phyloP scores from a whole-genome alignment of 2,329 filamentous ascomycete genomes.

The Botrytis fragariae region DNA sequence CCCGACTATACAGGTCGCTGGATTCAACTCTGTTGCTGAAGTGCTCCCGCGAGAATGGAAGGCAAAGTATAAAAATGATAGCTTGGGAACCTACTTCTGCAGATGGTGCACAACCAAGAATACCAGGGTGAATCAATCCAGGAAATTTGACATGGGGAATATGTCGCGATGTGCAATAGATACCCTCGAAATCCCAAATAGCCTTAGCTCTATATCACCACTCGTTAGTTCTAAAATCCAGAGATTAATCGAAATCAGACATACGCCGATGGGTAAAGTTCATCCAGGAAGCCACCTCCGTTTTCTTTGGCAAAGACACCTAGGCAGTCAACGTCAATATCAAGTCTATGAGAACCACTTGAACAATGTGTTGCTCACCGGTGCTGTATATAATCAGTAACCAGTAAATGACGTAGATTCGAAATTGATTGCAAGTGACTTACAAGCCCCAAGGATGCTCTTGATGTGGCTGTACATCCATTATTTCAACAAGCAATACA shows the following conservation, averaged over 20 bases:
- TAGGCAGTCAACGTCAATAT: slow-evolving; percentile 12
- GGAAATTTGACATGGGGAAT: slow-evolving; percentile 85
- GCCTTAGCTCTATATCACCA: slow-evolving; percentile 56
- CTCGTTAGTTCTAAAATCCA: background rate
- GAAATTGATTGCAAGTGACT: slow-evolving; percentile 49
- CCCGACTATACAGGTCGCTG: background rate
- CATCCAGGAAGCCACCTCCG: slow-evolving; percentile 85
- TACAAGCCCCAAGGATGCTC: slow-evolving; percentile 90
- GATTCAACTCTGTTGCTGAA: background rate
- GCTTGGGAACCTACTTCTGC: slow-evolving; percentile 39
- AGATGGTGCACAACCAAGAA: slow-evolving; percentile 84
- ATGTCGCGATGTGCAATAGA: slow-evolving; percentile 80
- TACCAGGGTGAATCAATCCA: slow-evolving; percentile 82
- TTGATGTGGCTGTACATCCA: slow-evolving; percentile 86
- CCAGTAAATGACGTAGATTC: background rate
- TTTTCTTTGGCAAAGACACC: slow-evolving; percentile 68
- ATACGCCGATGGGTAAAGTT: slow-evolving; percentile 79
- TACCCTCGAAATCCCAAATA: slow-evolving; percentile 76
- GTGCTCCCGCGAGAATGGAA: background rate
- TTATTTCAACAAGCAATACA: slow-evolving; percentile 76
- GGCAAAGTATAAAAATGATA: background rate
- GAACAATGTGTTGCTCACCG: background rate
- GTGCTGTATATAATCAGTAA: background rate
- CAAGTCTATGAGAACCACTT: background rate
- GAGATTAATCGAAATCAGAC: slow-evolving; percentile 31